Evolutionary conservation across 164 flowering plant genomes (phyloP).

Genomic region (Kalanchoe fedtschenkoi): DNA sequence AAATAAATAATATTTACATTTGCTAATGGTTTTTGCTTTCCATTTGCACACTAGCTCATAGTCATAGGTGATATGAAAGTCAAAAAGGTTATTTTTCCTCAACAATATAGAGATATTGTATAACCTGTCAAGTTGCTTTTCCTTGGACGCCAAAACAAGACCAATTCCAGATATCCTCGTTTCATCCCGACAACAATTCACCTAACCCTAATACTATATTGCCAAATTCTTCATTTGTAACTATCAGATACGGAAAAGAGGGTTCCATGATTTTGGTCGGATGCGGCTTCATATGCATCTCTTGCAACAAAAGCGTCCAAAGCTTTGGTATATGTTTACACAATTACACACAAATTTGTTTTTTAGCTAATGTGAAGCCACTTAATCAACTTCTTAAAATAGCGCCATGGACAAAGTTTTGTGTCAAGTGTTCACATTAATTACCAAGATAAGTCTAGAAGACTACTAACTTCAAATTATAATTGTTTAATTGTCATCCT

Average conservation of each 20-base stretch:
- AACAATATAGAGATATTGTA: too few species aligned
- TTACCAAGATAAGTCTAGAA: not conserved
- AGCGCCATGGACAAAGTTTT: not conserved
- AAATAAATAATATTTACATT: too few species aligned
- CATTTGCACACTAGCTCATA: too few species aligned
- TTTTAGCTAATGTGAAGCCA: not conserved
- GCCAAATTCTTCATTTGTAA: not conserved
- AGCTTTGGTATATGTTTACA: not conserved
- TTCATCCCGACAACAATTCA: not conserved
- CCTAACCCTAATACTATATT: not conserved
- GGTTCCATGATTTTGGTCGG: conserved; percentile 1
- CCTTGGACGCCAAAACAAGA: too few species aligned
- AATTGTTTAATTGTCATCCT: not conserved
- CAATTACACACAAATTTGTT: not conserved
- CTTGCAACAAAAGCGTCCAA: conserved; percentile 1
- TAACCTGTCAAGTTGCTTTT: too few species aligned
- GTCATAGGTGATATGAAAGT: too few species aligned
- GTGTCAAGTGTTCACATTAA: not conserved
- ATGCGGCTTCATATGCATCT: not conserved
- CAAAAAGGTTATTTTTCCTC: too few species aligned
- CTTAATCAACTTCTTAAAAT: not conserved
- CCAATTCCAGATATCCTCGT: not conserved
- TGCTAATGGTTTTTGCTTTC: too few species aligned
- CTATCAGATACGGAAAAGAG: conserved; percentile 5
- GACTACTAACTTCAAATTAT: not conserved